Conservation (phyloP, 2,329 filamentous ascomycete genomes). For the Dactylellina drechsleri region DNA sequence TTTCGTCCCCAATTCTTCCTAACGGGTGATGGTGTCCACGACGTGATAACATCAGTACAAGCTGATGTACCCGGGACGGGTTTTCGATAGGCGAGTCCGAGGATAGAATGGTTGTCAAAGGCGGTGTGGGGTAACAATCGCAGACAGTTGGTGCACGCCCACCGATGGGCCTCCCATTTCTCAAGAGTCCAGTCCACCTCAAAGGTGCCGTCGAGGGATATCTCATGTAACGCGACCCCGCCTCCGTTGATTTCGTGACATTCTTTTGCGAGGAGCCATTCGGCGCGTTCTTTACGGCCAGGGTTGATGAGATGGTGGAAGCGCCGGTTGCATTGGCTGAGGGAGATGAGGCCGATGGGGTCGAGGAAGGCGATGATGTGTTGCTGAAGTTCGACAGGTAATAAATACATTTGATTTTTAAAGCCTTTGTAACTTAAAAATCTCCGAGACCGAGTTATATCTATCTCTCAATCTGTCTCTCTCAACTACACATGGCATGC, state of each 20-base stretch:
- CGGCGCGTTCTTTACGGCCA: conserved; percentile 19
- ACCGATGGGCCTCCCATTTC: conserved; percentile 33
- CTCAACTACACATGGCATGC: no score
- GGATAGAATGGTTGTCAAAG: conserved; percentile 53
- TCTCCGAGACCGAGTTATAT: no score
- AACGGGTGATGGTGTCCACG: conserved; percentile 21
- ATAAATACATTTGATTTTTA: background rate
- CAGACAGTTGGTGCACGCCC: conserved; percentile 46
- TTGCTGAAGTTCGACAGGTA: conserved; percentile 48
- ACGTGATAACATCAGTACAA: background rate
- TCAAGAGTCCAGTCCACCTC: conserved; percentile 31
- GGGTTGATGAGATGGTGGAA: conserved; percentile 41
- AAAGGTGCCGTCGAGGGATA: conserved; percentile 10
- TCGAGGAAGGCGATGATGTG: conserved; percentile 49
- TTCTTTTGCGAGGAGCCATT: conserved; percentile 48
- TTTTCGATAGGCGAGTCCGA: conserved; percentile 49
- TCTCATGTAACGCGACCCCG: background rate
- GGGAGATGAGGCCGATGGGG: conserved; percentile 39
- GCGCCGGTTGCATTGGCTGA: conserved; percentile 24
- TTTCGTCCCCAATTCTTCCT: conserved; percentile 7
- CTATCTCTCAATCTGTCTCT: no score
- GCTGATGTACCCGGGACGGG: conserved; percentile 18
- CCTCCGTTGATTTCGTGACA: conserved; percentile 34
- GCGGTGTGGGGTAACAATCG: conserved; percentile 36
- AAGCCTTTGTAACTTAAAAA: no score